Evolutionary conservation across 148 eudicot genomes (phyloP), one percentile per base, ranked within the genome.

Genomic region (Silene latifolia): DNA sequence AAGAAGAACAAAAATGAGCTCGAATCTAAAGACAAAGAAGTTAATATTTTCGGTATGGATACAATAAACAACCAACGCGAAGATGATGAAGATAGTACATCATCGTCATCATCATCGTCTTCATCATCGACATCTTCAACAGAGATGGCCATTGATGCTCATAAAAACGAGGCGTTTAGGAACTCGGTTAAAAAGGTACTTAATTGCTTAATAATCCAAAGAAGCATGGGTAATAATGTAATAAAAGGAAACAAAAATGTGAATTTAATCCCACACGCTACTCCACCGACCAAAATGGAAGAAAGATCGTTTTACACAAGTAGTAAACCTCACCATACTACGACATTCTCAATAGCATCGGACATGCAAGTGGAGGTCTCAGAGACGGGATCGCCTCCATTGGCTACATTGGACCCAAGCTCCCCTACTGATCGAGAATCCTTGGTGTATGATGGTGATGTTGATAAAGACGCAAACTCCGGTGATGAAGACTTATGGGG

Each of bases 321-420:
- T 32, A 78, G 73, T n/a, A n/a, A n/a, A 66, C 54, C 72, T 13
- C 72, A 60, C 32, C 93, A 83, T 65, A 71, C 74, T 3, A 83
- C 79, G n/a, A 73, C 81, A 10, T 80, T 75, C 72, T 95, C 99
- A 3, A 85, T 90, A 15, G 97, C 97, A 66, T 95, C 97, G 1
- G 98, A 95, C 73, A 72, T 95, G 89, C 96, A 88, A 66, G 99
- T 92, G 2, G 98, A 92, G 85, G 82, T 92, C 54, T 92, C 98
- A 1, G 97, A 95, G 20, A 74, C 82, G 1, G 80, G 92, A 25
- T 89, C 94, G 8, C 87, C 90, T 25, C 79, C 73, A 9, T 20
- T 29, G 51, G 53, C 61, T 1, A 18, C 76, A 8, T 20, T 32
- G 0, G 88, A 83, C 14, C 85, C 76, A 59, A 84, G 60, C 21